phyloP scores from a whole-genome alignment of 441 rosid species.

The Mallotus repandus region DNA sequence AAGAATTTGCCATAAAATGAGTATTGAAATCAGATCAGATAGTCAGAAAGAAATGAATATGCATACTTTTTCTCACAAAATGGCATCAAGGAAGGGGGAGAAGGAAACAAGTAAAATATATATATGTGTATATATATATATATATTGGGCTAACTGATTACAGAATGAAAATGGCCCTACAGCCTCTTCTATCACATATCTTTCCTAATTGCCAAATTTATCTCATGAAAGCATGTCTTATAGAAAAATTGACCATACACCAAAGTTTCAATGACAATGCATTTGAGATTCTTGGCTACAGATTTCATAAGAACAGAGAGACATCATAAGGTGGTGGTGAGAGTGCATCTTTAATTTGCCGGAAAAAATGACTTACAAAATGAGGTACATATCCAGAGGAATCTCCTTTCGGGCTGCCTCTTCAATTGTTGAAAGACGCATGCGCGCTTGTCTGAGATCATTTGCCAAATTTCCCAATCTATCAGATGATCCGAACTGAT shows the following conservation, averaged over 20 bases:
- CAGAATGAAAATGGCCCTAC: slow-evolving; percentile 1
- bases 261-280: not conserved
- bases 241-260: not conserved
- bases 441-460: slow-evolving; percentile 69
- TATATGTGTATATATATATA: not conserved
- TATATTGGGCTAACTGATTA: not conserved
- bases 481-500: slow-evolving; percentile 46
- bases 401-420: slow-evolving; percentile 74
- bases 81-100: not conserved
- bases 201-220: not conserved
- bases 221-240: not conserved
- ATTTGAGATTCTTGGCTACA: not conserved
- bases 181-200: not conserved
- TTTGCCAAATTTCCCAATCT: slow-evolving; percentile 45
- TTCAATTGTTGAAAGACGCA: slow-evolving; percentile 60
- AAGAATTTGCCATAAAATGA: too few relatives aligned
- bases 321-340: not conserved
- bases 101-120: not conserved
- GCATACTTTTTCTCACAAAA: not conserved
- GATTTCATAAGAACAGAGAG: not conserved
- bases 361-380: slow-evolving; percentile 61
- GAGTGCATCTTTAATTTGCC: not conserved
- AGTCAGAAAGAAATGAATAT: too few relatives aligned
- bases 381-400: slow-evolving; percentile 77
- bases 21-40: too few relatives aligned